These are phyloP conservation scores for Chenopodium album DNA, from an alignment of 148 eudicot genomes.

Conservation along the genomic window DNA sequence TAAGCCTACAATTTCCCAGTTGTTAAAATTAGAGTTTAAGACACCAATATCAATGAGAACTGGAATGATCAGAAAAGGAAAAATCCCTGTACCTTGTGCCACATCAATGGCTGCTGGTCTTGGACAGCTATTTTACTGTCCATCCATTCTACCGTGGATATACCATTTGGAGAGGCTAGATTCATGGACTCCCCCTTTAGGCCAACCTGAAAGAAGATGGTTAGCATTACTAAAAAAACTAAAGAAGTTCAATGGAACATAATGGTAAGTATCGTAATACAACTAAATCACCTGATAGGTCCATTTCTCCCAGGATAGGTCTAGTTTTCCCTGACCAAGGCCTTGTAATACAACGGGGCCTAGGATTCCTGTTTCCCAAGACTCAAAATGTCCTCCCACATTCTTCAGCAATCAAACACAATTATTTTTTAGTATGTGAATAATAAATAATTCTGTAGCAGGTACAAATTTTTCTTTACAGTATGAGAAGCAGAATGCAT, in stretches of 20 bases:
- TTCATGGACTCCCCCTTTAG: conserved; percentile 84
- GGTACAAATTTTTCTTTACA: neutral
- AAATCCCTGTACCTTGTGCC: conserved; percentile 74
- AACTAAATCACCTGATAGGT: conserved; percentile 52
- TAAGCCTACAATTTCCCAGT: conserved; percentile 53
- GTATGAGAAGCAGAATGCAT: conserved; percentile 20
- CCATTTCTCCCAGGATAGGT: conserved; percentile 62
- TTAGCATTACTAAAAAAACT: neutral
- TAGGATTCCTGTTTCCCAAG: conserved; percentile 59
- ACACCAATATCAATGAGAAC: neutral
- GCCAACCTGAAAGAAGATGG: conserved; percentile 57
- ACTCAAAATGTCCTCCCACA: conserved; percentile 82
- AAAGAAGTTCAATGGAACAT: neutral
- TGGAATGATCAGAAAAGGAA: neutral
- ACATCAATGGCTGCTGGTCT: conserved; percentile 77
- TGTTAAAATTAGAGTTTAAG: neutral
- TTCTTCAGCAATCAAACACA: conserved; percentile 42
- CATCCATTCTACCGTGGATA: conserved; percentile 70
- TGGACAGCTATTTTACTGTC: conserved; percentile 66
- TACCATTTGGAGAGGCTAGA: conserved; percentile 58
- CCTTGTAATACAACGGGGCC: conserved; percentile 64
- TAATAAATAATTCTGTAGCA: neutral
- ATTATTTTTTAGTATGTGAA: neutral
- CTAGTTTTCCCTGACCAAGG: conserved; percentile 49
- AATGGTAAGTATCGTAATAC: neutral